These are phyloP conservation scores for Trichoderma atroviride DNA, from an alignment of 2,329 filamentous ascomycete genomes.

Conservation along the genomic window DNA sequence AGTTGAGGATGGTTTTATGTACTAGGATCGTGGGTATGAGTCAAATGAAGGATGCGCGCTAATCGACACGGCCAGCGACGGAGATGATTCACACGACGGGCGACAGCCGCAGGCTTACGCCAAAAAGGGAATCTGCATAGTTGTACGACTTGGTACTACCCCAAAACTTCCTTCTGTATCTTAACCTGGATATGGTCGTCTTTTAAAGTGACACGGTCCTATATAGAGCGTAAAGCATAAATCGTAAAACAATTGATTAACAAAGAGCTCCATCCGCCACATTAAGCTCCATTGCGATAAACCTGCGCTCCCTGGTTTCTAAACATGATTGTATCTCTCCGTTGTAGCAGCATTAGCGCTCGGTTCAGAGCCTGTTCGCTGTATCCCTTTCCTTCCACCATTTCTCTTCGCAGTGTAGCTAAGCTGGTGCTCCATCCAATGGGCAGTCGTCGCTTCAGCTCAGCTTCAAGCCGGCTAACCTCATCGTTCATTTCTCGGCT, in stretches of 20 bases:
- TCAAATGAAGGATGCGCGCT: constrained; percentile 21
- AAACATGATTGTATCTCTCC: constrained; percentile 84
- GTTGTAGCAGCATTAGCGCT: constrained; percentile 81
- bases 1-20: background rate
- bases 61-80: background rate
- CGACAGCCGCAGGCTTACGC: background rate
- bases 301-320: constrained; percentile 75
- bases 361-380: constrained; percentile 83
- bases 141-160: background rate
- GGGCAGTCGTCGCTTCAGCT: constrained; percentile 82
- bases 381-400: constrained; percentile 90
- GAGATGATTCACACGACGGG: background rate
- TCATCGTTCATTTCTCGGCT: constrained; percentile 91
- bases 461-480: constrained; percentile 81
- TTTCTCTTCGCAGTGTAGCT: constrained; percentile 81
- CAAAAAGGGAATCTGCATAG: background rate
- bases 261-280: background rate
- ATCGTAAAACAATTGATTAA: background rate
- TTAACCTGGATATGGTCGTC: background rate
- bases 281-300: constrained; percentile 69
- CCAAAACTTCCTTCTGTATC: background rate
- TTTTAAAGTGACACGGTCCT: background rate
- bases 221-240: constrained; percentile 1
- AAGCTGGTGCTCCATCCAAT: constrained; percentile 96
- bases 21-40: constrained; percentile 1